Evolutionary conservation across 1,284 basidiomycete species (phyloP).

Genomic region (Uromyces viciae-fabae): DNA sequence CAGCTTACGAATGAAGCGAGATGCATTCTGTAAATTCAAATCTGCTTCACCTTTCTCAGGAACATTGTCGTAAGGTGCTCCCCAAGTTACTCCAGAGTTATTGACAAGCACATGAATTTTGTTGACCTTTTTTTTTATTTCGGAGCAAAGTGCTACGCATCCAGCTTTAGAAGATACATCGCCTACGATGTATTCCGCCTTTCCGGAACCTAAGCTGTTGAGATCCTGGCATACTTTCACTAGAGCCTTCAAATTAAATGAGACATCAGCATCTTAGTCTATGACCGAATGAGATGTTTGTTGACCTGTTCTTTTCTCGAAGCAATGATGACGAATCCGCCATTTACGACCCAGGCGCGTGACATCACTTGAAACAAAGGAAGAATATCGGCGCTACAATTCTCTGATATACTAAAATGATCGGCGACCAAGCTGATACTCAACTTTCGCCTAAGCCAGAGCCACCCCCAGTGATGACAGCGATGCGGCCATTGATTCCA

Average conservation of each 20-base stretch:
- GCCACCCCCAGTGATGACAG: constrained; percentile 45
- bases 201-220: constrained; percentile 26
- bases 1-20: too few relatives aligned
- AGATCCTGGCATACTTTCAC: constrained; percentile 37
- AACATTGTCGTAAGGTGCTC: constrained; percentile 42
- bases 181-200: constrained; percentile 40
- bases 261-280: not conserved
- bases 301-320: constrained; percentile 45
- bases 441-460: constrained; percentile 45
- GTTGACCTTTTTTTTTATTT: constrained; percentile 39
- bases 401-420: not conserved
- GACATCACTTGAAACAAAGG: constrained; percentile 40
- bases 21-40: too few relatives aligned
- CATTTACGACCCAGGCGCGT: constrained; percentile 40
- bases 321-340: constrained; percentile 42
- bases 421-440: not conserved
- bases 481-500: constrained; percentile 30
- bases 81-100: constrained; percentile 46
- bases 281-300: not conserved
- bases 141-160: constrained; percentile 36
- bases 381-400: not conserved
- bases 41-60: constrained; percentile 40
- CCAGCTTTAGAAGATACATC: constrained; percentile 42
- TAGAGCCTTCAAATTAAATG: constrained; percentile 11
- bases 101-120: constrained; percentile 45